Evolutionary conservation across 148 eudicot species (phyloP).

Genomic region (Rhododendron kiyosumense): DNA sequence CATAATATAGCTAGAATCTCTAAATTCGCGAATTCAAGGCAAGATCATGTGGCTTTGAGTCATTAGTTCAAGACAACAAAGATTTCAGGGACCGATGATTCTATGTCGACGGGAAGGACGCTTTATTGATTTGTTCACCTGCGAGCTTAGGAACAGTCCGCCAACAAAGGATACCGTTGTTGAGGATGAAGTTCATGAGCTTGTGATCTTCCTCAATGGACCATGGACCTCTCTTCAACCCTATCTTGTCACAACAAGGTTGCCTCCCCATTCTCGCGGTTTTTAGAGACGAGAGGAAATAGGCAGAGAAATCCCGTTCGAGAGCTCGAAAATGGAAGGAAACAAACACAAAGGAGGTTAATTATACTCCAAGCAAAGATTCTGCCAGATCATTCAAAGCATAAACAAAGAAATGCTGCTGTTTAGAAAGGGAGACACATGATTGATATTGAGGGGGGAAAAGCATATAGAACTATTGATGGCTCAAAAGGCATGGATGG

Average conservation of each 20-base stretch:
- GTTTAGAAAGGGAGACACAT: constrained; percentile 17
- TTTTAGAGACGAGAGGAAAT: neutral
- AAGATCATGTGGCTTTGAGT: no score
- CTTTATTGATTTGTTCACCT: constrained; percentile 29
- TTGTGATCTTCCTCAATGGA: constrained; percentile 71
- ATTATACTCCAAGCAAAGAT: constrained; percentile 42
- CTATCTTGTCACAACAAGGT: constrained; percentile 73
- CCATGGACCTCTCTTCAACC: constrained; percentile 88
- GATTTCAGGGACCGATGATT: neutral
- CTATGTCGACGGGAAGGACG: neutral
- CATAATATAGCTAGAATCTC: neutral
- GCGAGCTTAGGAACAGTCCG: constrained; percentile 68
- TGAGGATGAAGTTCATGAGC: constrained; percentile 58
- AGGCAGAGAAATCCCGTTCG: no score
- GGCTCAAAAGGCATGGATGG: constrained; percentile 14
- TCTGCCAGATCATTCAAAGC: constrained; percentile 36
- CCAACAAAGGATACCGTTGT: constrained; percentile 71
- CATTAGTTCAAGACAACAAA: no score
- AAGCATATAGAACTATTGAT: neutral
- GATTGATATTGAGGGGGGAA: constrained; percentile 9
- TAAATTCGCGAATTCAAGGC: no score
- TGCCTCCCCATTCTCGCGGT: constrained; percentile 58
- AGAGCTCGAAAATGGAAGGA: neutral
- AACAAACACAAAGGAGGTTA: neutral
- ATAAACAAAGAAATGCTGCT: constrained; percentile 21